Evolutionary conservation across 202 grass and related monocot genomes (phyloP).

Genomic region (Eragrostis tef): DNA sequence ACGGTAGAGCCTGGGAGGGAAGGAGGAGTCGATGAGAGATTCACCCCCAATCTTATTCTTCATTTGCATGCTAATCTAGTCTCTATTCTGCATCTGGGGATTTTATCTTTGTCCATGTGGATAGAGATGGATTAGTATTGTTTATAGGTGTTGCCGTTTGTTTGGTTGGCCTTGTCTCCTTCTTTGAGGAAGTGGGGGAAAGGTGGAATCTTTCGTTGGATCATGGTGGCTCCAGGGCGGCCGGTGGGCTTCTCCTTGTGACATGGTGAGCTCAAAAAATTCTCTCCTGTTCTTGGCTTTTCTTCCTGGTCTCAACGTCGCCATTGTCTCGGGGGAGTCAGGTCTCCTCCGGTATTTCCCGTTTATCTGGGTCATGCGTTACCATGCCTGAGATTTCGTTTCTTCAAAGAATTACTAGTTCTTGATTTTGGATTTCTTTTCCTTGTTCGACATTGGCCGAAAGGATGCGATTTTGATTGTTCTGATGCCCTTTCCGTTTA

Average conservation of each 20-base stretch:
- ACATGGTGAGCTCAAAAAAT: constrained; percentile 49
- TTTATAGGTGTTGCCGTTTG: constrained; percentile 44
- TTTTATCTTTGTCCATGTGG: constrained; percentile 43
- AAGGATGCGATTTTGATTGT: constrained; percentile 8
- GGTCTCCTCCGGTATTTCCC: constrained; percentile 4
- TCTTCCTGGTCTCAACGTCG: neutral
- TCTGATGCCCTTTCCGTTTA: constrained; percentile 17
- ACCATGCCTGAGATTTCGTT: constrained; percentile 14
- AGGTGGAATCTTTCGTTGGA: constrained; percentile 57
- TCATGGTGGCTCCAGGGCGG: constrained; percentile 33
- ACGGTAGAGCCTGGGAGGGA: neutral
- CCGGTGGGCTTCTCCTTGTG: constrained; percentile 43
- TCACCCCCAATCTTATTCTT: neutral
- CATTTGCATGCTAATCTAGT: constrained; percentile 11
- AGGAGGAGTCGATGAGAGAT: neutral
- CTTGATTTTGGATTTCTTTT: neutral
- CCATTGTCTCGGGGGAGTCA: constrained; percentile 33
- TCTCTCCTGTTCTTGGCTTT: constrained; percentile 44
- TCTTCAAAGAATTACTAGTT: neutral
- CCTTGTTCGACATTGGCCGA: constrained; percentile 9
- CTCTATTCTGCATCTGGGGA: constrained; percentile 46
- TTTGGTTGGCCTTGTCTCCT: constrained; percentile 54
- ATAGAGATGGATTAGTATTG: constrained; percentile 48
- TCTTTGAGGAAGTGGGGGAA: constrained; percentile 52
- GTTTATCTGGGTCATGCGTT: neutral